These are phyloP conservation scores for Leccinum boreale DNA, from an alignment of 768 basidiomycete genomes.

Conservation along the genomic window DNA sequence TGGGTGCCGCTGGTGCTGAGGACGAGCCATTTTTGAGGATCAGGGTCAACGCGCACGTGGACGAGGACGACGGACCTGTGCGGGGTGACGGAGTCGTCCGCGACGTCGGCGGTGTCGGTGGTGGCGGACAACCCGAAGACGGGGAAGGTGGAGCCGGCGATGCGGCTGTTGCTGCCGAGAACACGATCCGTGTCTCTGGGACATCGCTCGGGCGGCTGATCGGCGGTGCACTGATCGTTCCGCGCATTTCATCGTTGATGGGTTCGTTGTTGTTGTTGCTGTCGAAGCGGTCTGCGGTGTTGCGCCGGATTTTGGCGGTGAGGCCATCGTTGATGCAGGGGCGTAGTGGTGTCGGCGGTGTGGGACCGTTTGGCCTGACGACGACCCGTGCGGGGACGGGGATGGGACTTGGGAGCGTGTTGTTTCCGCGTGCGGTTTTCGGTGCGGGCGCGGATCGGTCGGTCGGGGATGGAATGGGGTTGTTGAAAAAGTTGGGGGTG, in stretches of 20 bases:
- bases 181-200: constrained; percentile 54
- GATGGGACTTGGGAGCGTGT: background rate
- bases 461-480: constrained; percentile 11
- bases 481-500: constrained; percentile 24
- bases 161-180: constrained; percentile 52
- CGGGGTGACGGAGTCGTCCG: background rate
- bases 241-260: constrained; percentile 64
- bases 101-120: no score
- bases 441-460: constrained; percentile 10
- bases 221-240: constrained; percentile 67
- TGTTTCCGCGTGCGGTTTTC: constrained; percentile 18
- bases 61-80: constrained; percentile 21
- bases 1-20: constrained; percentile 23
- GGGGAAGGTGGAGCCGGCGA: constrained; percentile 20
- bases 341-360: constrained; percentile 7
- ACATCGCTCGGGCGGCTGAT: constrained; percentile 63
- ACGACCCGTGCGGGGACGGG: constrained; percentile 7
- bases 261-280: constrained; percentile 55
- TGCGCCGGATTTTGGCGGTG: constrained; percentile 26
- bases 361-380: constrained; percentile 17
- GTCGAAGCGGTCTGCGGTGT: constrained; percentile 36
- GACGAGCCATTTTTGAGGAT: constrained; percentile 31
- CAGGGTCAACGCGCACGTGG: constrained; percentile 34
- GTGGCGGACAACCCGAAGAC: constrained; percentile 10
- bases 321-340: constrained; percentile 14